Conservation (phyloP, 2,329 filamentous ascomycete genomes). For the Neopestalotiopsis sp. region DNA sequence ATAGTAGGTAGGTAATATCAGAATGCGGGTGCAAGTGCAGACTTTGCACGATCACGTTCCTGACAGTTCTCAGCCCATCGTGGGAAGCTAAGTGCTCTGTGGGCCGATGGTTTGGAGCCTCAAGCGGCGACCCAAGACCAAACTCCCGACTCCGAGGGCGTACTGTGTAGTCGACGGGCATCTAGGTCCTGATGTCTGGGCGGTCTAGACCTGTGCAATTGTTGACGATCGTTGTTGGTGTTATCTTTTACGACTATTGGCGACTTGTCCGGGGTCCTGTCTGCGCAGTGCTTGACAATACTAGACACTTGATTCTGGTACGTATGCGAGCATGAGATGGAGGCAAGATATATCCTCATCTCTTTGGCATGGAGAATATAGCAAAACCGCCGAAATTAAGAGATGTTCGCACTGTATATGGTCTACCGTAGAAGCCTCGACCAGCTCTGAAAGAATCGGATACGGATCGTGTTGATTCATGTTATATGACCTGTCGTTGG, state of each 20-base stretch:
- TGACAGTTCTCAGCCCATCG: constrained; percentile 3
- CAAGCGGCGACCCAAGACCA: constrained; percentile 1
- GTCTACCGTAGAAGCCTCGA: background rate
- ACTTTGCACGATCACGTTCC: constrained; percentile 16
- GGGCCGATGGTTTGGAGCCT: constrained; percentile 16
- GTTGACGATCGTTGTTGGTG: background rate
- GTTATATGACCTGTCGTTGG: background rate
- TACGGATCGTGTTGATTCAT: background rate
- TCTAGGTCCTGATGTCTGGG: background rate
- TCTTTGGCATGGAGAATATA: background rate
- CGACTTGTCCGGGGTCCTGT: background rate
- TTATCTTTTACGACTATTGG: background rate
- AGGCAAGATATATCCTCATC: background rate
- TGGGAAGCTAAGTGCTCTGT: background rate
- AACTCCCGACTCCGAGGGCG: background rate
- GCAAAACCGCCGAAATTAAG: background rate
- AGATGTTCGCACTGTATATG: background rate
- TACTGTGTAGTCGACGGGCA: background rate
- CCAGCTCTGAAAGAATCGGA: background rate
- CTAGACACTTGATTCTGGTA: background rate
- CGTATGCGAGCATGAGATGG: background rate
- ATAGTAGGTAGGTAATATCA: background rate
- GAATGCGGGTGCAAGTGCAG: constrained; percentile 1
- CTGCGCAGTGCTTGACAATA: background rate
- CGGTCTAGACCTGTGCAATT: constrained; percentile 1